Evolutionary conservation across 1,284 basidiomycete genomes (phyloP).

Genomic region (Nidula niveotomentosa): DNA sequence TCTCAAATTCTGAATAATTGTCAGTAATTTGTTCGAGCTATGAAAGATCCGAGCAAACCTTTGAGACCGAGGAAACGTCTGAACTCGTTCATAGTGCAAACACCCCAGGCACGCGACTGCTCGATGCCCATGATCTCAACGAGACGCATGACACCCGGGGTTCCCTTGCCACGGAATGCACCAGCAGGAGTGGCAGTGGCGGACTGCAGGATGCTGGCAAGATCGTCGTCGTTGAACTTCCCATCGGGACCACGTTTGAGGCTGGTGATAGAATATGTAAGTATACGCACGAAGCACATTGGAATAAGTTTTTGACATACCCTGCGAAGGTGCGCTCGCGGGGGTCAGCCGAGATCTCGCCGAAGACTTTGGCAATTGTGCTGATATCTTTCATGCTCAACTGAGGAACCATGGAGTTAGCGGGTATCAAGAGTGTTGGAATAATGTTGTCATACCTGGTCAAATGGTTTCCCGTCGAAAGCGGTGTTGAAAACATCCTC

Average conservation of each 20-base stretch:
- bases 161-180: slow-evolving; percentile 43
- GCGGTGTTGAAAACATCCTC: slow-evolving; percentile 29
- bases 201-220: slow-evolving; percentile 38
- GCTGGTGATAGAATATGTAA: slow-evolving; percentile 10
- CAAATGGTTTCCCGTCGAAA: not conserved
- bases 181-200: slow-evolving; percentile 44
- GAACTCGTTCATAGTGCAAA: slow-evolving; percentile 20
- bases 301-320: slow-evolving; percentile 16
- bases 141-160: slow-evolving; percentile 33
- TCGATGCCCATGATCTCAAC: slow-evolving; percentile 47
- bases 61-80: not conserved
- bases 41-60: not conserved
- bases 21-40: not conserved
- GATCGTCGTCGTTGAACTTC: slow-evolving; percentile 39
- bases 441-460: not conserved
- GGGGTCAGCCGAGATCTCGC: slow-evolving; percentile 21
- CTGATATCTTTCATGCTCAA: slow-evolving; percentile 27
- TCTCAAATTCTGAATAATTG: slow-evolving; percentile 28
- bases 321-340: slow-evolving; percentile 32
- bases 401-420: slow-evolving; percentile 6
- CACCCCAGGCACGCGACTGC: slow-evolving; percentile 34
- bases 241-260: slow-evolving; percentile 27
- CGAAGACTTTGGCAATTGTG: slow-evolving; percentile 16
- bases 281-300: not conserved
- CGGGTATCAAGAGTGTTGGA: slow-evolving; percentile 15